Percentiles rank a stretch among this genome's conserved stretches.
Conservation (phyloP, 2,329 filamentous ascomycete genomes). For the Teratosphaeria nubilosa region DNA sequence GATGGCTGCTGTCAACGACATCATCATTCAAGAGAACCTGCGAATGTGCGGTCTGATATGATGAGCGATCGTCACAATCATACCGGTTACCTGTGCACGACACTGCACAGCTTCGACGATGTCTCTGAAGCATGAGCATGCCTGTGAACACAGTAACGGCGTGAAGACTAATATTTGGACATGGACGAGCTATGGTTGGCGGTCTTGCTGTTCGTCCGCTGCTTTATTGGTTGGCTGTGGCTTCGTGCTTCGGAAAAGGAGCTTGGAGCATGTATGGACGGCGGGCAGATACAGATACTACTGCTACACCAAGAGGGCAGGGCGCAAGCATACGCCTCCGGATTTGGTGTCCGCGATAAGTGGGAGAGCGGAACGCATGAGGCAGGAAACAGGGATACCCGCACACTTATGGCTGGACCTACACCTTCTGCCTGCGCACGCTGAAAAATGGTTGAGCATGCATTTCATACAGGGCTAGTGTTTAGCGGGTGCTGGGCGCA, state of each 20-base stretch:
- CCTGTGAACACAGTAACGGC: neutral
- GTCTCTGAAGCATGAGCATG: neutral
- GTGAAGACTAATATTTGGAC: neutral
- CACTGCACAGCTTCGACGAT: neutral
- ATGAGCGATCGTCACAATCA: constrained; percentile 1
- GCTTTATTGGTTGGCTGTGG: neutral
- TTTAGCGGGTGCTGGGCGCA: neutral
- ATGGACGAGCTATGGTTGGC: neutral
- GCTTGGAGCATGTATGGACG: neutral
- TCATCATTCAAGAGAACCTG: constrained; percentile 99
- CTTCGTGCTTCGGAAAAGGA: neutral
- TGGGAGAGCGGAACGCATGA: neutral
- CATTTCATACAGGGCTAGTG: neutral
- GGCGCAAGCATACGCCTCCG: neutral
- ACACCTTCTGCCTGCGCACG: neutral
- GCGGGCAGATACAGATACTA: neutral
- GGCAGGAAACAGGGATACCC: neutral
- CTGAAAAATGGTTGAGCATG: neutral
- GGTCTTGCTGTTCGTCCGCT: neutral
- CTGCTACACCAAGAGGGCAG: neutral
- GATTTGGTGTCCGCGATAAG: neutral
- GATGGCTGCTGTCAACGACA: constrained; percentile 99
- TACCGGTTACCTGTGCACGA: neutral
- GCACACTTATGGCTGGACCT: neutral
- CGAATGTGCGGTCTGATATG: constrained; percentile 95